Conservation (phyloP, 768 basidiomycete species). For the Collybia sordida region DNA sequence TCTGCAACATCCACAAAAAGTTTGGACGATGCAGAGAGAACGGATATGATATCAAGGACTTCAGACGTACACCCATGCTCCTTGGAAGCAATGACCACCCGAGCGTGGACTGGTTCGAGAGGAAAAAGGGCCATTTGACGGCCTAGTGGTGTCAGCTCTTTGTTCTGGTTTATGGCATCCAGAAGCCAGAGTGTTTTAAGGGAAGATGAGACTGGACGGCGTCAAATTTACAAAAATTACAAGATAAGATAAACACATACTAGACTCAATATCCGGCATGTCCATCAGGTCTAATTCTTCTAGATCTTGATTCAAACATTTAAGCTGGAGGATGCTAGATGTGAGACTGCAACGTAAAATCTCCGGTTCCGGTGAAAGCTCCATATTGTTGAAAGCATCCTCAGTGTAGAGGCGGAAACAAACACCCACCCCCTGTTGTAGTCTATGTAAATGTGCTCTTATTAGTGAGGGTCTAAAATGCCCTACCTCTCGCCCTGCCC, state of each 20-base stretch:
- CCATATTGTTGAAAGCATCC: conserved; percentile 67
- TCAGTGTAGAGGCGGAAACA: conserved; percentile 96
- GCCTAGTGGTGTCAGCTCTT: conserved; percentile 70
- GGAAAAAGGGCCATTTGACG: conserved; percentile 89
- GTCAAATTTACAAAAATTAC: background rate
- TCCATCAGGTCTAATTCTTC: conserved; percentile 89
- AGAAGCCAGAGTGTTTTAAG: conserved; percentile 76
- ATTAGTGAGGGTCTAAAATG: background rate
- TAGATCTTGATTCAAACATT: conserved; percentile 79
- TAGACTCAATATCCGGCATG: conserved; percentile 68
- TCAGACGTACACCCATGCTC: conserved; percentile 72
- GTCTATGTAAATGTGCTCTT: conserved; percentile 1
- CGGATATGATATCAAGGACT: conserved; percentile 80
- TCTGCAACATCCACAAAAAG: conserved; percentile 79
- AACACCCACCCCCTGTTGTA: conserved; percentile 64
- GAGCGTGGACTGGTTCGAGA: conserved; percentile 82
- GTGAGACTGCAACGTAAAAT: conserved; percentile 86
- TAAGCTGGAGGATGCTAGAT: conserved; percentile 81
- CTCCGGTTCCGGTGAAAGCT: conserved; percentile 76
- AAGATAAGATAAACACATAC: conserved; percentile 50
- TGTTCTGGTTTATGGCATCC: conserved; percentile 70
- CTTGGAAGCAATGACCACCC: conserved; percentile 77
- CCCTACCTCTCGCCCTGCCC: conserved; percentile 89
- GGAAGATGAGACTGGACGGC: conserved; percentile 54
- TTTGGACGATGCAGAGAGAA: conserved; percentile 79